Percentiles rank a stretch among this genome's conserved stretches.
phyloP scores from a whole-genome alignment of 352 stramenopile species.

The Albugo laibachii region DNA sequence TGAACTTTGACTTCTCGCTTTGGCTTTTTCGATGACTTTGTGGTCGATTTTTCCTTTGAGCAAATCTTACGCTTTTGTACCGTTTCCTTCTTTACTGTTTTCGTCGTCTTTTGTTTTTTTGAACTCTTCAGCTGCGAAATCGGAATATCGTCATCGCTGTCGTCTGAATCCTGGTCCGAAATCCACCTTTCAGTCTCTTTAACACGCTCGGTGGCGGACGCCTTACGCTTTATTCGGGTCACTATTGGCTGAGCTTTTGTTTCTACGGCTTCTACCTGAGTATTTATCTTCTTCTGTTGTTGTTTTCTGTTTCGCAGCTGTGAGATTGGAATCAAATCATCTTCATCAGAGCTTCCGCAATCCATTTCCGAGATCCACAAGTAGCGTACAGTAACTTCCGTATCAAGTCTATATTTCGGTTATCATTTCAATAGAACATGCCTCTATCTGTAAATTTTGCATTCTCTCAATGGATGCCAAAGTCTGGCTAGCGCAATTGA shows the following conservation, averaged over 20 bases:
- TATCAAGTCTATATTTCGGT: too few relatives aligned
- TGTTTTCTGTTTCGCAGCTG: conserved; percentile 41
- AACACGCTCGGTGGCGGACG: not conserved
- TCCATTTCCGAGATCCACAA: too few relatives aligned
- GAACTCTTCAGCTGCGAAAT: conserved; percentile 69
- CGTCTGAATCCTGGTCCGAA: conserved; percentile 34
- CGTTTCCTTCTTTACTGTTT: conserved; percentile 16
- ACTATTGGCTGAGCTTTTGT: not conserved
- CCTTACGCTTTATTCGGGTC: conserved; percentile 3
- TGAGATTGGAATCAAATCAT: conserved; percentile 54
- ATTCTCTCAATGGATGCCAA: not conserved
- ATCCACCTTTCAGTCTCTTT: conserved; percentile 13
- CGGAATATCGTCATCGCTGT: conserved; percentile 60
- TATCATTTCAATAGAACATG: too few relatives aligned
- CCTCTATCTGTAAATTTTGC: too few relatives aligned
- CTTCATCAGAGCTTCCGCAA: conserved; percentile 11
- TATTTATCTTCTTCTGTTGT: not conserved
- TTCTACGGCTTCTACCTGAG: not conserved
- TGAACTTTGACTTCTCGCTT: conserved; percentile 10
- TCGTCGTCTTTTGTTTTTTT: conserved; percentile 6
- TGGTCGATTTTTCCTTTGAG: conserved; percentile 5
- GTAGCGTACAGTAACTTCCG: too few relatives aligned
- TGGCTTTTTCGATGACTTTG: conserved; percentile 2
- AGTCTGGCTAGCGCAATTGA: not conserved
- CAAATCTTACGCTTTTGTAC: conserved; percentile 9